Evolutionary conservation across 2,329 filamentous ascomycete genomes (phyloP), one percentile per base, ranked within the genome.

Genomic region (Cytospora paraplurivora): DNA sequence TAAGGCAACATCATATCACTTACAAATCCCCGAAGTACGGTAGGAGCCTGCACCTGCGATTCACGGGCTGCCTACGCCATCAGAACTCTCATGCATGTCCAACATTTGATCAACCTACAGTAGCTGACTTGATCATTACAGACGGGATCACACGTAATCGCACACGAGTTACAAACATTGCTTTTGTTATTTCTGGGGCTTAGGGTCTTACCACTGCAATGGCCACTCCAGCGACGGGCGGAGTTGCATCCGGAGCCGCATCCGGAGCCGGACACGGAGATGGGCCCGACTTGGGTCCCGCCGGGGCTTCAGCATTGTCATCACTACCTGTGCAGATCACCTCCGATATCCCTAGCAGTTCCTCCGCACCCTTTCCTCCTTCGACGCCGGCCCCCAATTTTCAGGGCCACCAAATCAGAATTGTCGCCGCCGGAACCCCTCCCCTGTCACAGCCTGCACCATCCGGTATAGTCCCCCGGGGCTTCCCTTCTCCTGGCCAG

Each of bases 401-500:
- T 15, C 15, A 41, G 6, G 13, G 15, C 38, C 38, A 44, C 41
- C 12, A 17, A 19, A 11, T 63, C 34, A 41, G 51, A 21, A 34
- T 17, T 34, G 41, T 27, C 10, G 3, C n/a, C 3, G 32, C 27
- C 12, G 21, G 17, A 21, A 3, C 38, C 21, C 58, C 35, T 7
- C 55, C 58, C 27, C 58, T 51, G 10, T 50, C 33, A 12, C 58
- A 49, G 19, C 58, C 58, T 19, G 49, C 58, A 19, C 32, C 51
- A 50, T 27, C 59, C 15, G 19, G 55, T 4, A 21, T 21, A 27
- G 32, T 55, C 10, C 15, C 33, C 6, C 37, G 53, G 1, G 72
- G 72, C 13, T 78, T 77, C 64, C 71, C 74, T 7, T 78, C 76
- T n/a, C 77, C 76, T 1, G 69, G 56, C 1, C 68, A 67, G 3